Base-by-base conservation (phyloP, 345 rosid species). In the Heritiera fomes region DNA sequence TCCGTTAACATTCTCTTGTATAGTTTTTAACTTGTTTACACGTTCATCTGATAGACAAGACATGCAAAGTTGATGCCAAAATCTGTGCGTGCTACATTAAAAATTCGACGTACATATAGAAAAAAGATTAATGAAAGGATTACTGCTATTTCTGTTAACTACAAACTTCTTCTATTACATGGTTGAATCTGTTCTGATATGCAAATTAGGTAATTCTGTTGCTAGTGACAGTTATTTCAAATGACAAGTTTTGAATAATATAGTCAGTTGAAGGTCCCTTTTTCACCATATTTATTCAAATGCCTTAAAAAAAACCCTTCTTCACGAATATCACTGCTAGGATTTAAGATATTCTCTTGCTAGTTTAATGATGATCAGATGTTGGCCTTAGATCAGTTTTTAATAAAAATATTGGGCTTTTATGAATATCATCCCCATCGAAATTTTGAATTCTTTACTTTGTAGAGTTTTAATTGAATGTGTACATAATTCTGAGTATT, bases 41-140 rank as follows among this genome's bases (percentile, higher is more conserved):
- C 64, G 0, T 56, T 41, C 43, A 2, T 14, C 52, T 73, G 78
- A 75, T 78, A 94, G 99, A 89, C 94, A 12, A 89, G 97, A 86
- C 98, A 94, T 41, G 23, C 89, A 63, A 91, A 92, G 82, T 69
- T 91, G 83, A 58, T 91, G 83, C 98, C 98, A 0, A 91, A 82
- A 71, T 66, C 88, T 50, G 72, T 86, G 53, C 97, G 89, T 40
- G 89, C 87, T 15, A 67, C 81, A 32, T 34, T 94, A n/a, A 92
- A 89, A 87, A 77, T 87, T 73, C 87, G 98, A 0, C 90, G 98
- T 30, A 81, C 80, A 1, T 94, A 92, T 85, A 82, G 99, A 46
- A 89, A 83, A 85, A 94, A 90, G 94, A 96, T 96, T 34, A 89
- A 82, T 17, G 98, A 96, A 79, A 89, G 99, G 85, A 89, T 94